Conservation (phyloP, 768 basidiomycete genomes). For the Russula vinacea region DNA sequence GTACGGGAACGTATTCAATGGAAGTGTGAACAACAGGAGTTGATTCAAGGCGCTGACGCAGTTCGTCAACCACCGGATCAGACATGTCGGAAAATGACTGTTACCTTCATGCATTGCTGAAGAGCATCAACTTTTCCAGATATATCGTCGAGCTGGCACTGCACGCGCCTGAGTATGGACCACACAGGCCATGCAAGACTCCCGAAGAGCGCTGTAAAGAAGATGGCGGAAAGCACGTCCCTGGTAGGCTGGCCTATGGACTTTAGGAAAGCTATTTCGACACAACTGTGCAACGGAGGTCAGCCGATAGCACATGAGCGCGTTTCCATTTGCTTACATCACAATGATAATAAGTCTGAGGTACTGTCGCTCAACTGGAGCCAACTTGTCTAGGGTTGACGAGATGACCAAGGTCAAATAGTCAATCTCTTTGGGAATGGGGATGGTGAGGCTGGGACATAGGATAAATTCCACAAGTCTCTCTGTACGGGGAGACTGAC, state of each 20-base stretch:
- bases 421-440: background rate
- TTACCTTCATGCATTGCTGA: slow-evolving; percentile 13
- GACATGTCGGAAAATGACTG: background rate
- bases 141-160: background rate
- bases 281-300: slow-evolving; percentile 4
- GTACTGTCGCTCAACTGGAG: background rate
- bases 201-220: slow-evolving; percentile 11
- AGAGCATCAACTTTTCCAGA: background rate
- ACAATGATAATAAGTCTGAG: background rate
- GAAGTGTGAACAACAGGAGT: no score
- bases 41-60: background rate
- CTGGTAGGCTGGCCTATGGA: background rate
- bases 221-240: background rate
- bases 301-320: background rate
- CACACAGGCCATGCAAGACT: slow-evolving; percentile 3
- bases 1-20: background rate
- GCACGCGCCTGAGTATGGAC: slow-evolving; percentile 9
- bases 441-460: background rate
- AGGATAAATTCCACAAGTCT: background rate
- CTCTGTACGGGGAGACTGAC: no score
- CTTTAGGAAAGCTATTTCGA: slow-evolving; percentile 3
- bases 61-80: background rate
- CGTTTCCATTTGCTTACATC: slow-evolving; percentile 2
- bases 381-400: slow-evolving; percentile 6
- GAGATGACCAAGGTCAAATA: background rate